A percentile compares a stretch with the other conserved stretches of the same genome.
Evolutionary conservation across 148 eudicot species (phyloP).

Genomic region (Camellia lanceoleosa): DNA sequence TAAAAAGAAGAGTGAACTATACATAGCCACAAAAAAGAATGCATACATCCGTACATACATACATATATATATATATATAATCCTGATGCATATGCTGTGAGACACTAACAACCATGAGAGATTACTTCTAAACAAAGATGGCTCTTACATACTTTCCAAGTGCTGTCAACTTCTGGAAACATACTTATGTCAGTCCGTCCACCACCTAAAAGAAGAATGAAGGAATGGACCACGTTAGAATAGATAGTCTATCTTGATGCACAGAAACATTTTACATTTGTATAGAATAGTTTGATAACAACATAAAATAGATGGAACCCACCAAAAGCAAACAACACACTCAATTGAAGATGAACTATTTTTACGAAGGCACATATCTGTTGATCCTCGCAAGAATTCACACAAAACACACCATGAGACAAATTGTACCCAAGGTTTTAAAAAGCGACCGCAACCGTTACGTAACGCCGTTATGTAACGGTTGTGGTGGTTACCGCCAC

Average conservation of each 20-base stretch:
- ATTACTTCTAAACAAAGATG: slow-evolving; percentile 7
- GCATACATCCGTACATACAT: neutral
- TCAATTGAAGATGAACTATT: neutral
- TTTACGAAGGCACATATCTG: neutral
- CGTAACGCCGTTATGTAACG: too few species aligned
- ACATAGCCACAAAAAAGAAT: neutral
- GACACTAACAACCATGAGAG: neutral
- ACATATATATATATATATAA: neutral
- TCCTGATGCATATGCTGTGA: neutral
- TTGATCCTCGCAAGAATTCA: neutral
- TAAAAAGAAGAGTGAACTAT: neutral
- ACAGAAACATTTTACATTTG: neutral
- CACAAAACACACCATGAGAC: too few species aligned
- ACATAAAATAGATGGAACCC: too few species aligned
- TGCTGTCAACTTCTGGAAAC: slow-evolving; percentile 91
- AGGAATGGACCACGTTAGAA: slow-evolving; percentile 1
- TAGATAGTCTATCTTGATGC: neutral
- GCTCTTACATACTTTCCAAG: slow-evolving; percentile 72
- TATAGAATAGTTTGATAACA: neutral
- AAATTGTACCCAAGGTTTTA: neutral
- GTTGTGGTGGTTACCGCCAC: too few species aligned
- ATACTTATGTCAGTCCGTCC: slow-evolving; percentile 62
- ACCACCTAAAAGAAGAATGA: slow-evolving; percentile 41
- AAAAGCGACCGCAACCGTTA: too few species aligned
- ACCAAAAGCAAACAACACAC: neutral